phyloP scores from a whole-genome alignment of 257 asterid genomes.

The Solanum peruvianum region DNA sequence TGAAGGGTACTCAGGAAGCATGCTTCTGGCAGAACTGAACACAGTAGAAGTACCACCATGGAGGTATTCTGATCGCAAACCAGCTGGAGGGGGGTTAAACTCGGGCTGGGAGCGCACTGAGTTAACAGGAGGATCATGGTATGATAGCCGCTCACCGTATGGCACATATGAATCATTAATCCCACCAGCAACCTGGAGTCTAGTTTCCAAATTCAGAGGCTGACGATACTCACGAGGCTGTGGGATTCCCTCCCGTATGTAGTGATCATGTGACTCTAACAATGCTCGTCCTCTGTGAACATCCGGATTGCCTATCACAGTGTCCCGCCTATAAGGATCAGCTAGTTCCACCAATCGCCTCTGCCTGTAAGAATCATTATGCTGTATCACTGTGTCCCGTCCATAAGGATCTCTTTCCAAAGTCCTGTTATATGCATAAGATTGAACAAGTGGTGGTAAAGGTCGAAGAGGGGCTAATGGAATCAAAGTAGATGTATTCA shows the following conservation, averaged over 20 bases:
- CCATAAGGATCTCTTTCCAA: background rate
- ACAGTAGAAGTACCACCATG: background rate
- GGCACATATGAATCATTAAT: background rate
- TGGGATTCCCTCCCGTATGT: background rate
- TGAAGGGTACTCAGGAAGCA: background rate
- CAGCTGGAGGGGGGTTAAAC: background rate
- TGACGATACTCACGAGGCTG: background rate
- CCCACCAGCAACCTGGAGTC: background rate
- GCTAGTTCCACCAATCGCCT: background rate
- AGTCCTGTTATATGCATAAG: background rate
- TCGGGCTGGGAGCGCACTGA: background rate
- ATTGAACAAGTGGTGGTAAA: background rate
- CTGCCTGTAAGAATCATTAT: background rate
- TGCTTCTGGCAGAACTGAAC: background rate
- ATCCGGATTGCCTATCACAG: background rate
- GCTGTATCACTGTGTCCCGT: background rate
- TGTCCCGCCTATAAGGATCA: background rate
- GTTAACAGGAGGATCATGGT: background rate
- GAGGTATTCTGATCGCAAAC: background rate
- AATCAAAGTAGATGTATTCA: background rate
- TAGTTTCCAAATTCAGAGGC: background rate
- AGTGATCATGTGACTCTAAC: background rate
- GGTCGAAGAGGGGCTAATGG: background rate
- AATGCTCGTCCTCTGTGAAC: background rate
- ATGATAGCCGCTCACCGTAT: background rate